Percentiles rank a stretch among this genome's conserved stretches.
phyloP scores from a whole-genome alignment of 1,139 yeast genomes.

The Kodamaea sp. region DNA sequence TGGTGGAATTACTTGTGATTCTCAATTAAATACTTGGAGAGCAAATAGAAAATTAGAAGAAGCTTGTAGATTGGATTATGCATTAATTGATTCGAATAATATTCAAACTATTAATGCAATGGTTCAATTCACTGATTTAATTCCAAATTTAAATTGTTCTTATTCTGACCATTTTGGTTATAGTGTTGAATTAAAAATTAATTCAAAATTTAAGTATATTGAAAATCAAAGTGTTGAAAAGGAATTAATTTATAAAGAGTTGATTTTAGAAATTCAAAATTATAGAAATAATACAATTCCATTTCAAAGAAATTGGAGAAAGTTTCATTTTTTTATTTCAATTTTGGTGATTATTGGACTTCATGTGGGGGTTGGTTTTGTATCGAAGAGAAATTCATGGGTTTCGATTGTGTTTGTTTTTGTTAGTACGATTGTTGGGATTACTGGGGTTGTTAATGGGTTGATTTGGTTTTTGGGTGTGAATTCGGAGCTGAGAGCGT shows the following conservation, averaged over 20 bases:
- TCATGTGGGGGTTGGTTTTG: conserved; percentile 59
- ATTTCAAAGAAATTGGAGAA: conserved; percentile 64
- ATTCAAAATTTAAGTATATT: no score
- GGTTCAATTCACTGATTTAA: conserved; percentile 68
- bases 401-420: conserved; percentile 53
- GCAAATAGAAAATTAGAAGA: conserved; percentile 55
- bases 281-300: conserved; percentile 55
- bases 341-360: conserved; percentile 48
- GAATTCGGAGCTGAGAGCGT: conserved; percentile 69
- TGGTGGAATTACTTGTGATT: conserved; percentile 91
- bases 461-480: conserved; percentile 78
- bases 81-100: conserved; percentile 60
- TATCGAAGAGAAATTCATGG: conserved; percentile 53
- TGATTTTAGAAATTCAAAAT: conserved; percentile 49
- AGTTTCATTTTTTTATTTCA: conserved; percentile 60
- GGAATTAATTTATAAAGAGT: conserved; percentile 49
- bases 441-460: conserved; percentile 74
- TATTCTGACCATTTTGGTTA: conserved; percentile 95
- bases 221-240: conserved; percentile 16
- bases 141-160: conserved; percentile 60
- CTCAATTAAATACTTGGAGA: conserved; percentile 85
- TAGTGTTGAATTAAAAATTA: conserved; percentile 44
- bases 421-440: conserved; percentile 47
- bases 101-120: conserved; percentile 55
- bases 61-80: conserved; percentile 90